Base-by-base conservation (phyloP, 306 rosid species). In the Castanea sativa region DNA sequence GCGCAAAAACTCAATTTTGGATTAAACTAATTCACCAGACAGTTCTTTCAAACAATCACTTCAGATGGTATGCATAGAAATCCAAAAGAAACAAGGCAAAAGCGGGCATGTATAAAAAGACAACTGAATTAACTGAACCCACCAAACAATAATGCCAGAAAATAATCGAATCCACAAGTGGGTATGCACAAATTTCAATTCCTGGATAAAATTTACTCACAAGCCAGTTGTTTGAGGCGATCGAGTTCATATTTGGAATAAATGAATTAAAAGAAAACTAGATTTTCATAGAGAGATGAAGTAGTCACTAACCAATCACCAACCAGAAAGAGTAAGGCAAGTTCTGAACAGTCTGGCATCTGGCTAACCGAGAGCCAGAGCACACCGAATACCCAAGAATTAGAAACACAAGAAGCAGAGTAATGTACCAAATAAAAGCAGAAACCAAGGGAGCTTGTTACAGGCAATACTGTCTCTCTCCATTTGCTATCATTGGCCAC, bases 391-490 rank as follows among this genome's bases (percentile, higher is more conserved):
- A 92, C 11, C 97, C 98, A 41, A 41, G 45, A 41, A 41, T 8
- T 41, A 41, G 45, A 41, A 41, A 41, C 45, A 41, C 13, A 89
- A 23, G 82, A 92, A 89, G 64, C 92, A 89, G 49, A 86, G 87
- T 45, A 69, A 58, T 14, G 90, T n/a, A 72, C 98, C 97, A 63
- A 89, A 65, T 49, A 92, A 80, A 82, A 94, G 89, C 57, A 92
- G 56, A 38, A 92, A 82, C 98, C 98, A 92, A 65, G 97, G 96
- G 79, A 94, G 83, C 75, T 82, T 90, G 73, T 94, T 94, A 84
- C 91, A 89, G 68, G 92, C 92, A 74, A 89, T 72, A n/a, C 96
- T 94, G 90, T 55, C 55, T 90, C 79, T 92, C 98, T 14, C 97
- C 98, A 41, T 38, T 38, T 38, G 45, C 87, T 75, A 80, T 92